A percentile compares a stretch with the other conserved stretches of the same genome.
phyloP scores from a whole-genome alignment of 192 early-diverging fungal species.

The Linnemannia schmuckeri region DNA sequence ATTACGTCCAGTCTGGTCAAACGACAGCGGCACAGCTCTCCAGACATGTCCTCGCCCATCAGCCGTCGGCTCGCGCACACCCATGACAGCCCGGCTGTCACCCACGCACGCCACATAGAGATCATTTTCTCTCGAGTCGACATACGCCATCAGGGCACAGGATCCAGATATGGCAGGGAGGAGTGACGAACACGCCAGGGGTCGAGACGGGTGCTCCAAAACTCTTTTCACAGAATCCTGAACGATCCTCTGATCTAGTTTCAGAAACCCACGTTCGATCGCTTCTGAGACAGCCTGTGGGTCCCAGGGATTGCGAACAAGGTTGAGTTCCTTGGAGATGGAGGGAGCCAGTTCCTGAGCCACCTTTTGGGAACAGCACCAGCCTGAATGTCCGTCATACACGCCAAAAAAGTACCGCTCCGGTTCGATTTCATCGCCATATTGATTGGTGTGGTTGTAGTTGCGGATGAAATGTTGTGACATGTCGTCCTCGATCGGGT shows the following conservation, averaged over 20 bases:
- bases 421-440: slow-evolving; percentile 21
- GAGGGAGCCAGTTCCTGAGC: slow-evolving; percentile 59
- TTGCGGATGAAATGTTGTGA: slow-evolving; percentile 39
- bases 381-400: slow-evolving; percentile 69
- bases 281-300: slow-evolving; percentile 22
- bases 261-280: slow-evolving; percentile 59
- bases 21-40: slow-evolving; percentile 68
- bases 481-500: slow-evolving; percentile 63
- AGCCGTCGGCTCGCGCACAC: slow-evolving; percentile 27
- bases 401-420: slow-evolving; percentile 61
- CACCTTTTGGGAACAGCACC: slow-evolving; percentile 61
- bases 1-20: slow-evolving; percentile 74
- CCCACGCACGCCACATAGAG: slow-evolving; percentile 68
- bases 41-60: slow-evolving; percentile 64
- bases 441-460: neutral
- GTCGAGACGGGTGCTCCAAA: slow-evolving; percentile 38
- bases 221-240: slow-evolving; percentile 53
- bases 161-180: slow-evolving; percentile 62
- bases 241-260: slow-evolving; percentile 64
- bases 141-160: slow-evolving; percentile 66
- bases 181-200: slow-evolving; percentile 48
- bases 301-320: slow-evolving; percentile 8
- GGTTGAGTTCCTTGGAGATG: slow-evolving; percentile 57
- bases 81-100: slow-evolving; percentile 67
- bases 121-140: slow-evolving; percentile 53